Evolutionary conservation across 1,284 basidiomycete genomes (phyloP).

Genomic region (Malassezia restricta): DNA sequence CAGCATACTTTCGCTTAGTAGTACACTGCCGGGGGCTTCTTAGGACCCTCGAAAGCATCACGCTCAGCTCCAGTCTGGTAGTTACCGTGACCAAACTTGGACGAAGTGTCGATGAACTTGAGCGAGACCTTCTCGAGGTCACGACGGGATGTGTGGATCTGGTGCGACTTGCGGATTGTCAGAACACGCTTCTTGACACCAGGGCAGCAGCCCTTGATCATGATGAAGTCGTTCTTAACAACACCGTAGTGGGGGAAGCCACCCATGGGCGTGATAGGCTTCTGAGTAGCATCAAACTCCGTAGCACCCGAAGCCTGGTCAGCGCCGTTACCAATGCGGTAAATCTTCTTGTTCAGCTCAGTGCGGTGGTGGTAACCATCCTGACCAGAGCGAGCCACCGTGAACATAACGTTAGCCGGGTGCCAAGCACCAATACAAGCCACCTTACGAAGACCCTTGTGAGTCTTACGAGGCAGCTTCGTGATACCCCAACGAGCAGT

Average conservation of each 20-base stretch:
- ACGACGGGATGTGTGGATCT: constrained; percentile 41
- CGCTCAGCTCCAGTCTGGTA: constrained; percentile 97
- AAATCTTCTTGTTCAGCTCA: constrained; percentile 78
- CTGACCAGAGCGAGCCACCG: constrained; percentile 97
- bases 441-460: constrained; percentile 92
- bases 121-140: constrained; percentile 85
- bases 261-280: constrained; percentile 93
- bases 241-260: constrained; percentile 99
- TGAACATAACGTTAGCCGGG: constrained; percentile 99
- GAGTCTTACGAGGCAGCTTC: constrained; percentile 96
- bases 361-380: constrained; percentile 98
- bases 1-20: constrained; percentile 16
- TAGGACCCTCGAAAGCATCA: constrained; percentile 75
- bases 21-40: constrained; percentile 51
- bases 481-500: constrained; percentile 98
- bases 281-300: constrained; percentile 52
- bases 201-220: constrained; percentile 64
- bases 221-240: constrained; percentile 94
- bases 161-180: constrained; percentile 51
- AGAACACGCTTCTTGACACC: constrained; percentile 97
- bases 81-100: constrained; percentile 74
- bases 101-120: constrained; percentile 97
- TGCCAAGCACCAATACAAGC: constrained; percentile 99
- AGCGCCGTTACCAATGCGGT: constrained; percentile 74
- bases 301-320: constrained; percentile 81